Evolutionary conservation across 805 yeast species (phyloP), one percentile per base, ranked within the genome.

Genomic region (Yamadazyma sp.): DNA sequence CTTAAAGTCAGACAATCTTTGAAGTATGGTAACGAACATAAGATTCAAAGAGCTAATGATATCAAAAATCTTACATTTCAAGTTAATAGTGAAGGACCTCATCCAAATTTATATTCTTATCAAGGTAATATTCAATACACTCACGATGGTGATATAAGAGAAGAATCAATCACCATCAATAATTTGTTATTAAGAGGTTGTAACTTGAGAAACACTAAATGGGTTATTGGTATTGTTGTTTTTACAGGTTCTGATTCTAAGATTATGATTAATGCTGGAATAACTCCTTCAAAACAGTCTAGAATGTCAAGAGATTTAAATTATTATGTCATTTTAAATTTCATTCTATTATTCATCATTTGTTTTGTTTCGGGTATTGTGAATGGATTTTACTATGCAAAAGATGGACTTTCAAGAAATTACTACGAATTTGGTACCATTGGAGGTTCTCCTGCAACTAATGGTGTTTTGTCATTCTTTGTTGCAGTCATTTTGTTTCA

Each of bases 71-170:
- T 76, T 34, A 70, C 69, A 43, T 82, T 82, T 47, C 75, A 82
- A 75, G 60, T 84, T n/a, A 86, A 84, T 46, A 75, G 84, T 63
- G 93, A 85, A 60, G 91, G 88, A 6, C 94, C 94, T 11, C 87
- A 84, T 56, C 74, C 88, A 1, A 83, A 82, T 52, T 63, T 85
- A 44, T 85, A 85, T 56, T 71, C 80, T 27, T 85, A 83, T 50
- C 85, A 82, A 54, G 94, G 93, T 44, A 81, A 79, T 47, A 50
- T 82, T 19, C 43, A 36, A 13, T 63, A 62, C 39, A 29, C 38
- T 13, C 42, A 36, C 4, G 37, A 35, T 11, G 45, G 36, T 17
- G 25, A 30, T 8, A 47, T 39, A n/a, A 23, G 23, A n/a, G 72
- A 78, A 55, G 93, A 84, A 55, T 74, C 89, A 4, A 73, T 81